Evolutionary conservation across 2,329 filamentous ascomycete species (phyloP), one percentile per base, ranked within the genome.

Genomic region (Arthrobotrys entomopaga): DNA sequence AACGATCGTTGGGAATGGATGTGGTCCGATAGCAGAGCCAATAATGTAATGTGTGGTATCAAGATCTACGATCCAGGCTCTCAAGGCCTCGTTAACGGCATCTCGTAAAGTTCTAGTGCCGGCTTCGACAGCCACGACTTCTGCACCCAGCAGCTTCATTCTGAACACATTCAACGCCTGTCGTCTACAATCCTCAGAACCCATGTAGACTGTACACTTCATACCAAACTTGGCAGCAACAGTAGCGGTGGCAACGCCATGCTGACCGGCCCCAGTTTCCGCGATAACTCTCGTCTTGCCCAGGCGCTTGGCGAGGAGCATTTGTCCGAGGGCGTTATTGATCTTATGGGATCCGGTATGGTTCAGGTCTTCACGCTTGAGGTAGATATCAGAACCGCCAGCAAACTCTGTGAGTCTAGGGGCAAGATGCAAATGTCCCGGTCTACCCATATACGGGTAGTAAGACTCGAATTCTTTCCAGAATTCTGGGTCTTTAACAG

Each of bases 331-430:
- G 0, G 95, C 95, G 80, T 99, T 99, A 85, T 99, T 99, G 85
- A 99, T 98, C 87, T 99, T 99, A 86, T 99, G 95, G 76, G 91
- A 96, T 77, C 95, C 95, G 7, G 95, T 98, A 82, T 99, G 95
- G 83, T 98, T 98, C 66, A 98, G 85, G 81, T 99, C 95, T 83
- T 99, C 95, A 79, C 95, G 89, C 87, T 99, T 99, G 78, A 99
- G 84, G 90, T 94, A 99, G 84, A 99, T 96, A 80, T 93, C 96
- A 56, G 95, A 94, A 74, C 95, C 95, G 22, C 93, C 92, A 54
- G 92, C 93, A 79, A 94, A 85, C 80, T 96, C 90, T 0, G 94
- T 98, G 77, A 99, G 84, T 61, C 93, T 89, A 78, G 95, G 89
- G 0, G 95, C 95, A 61, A 93, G 84, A 83, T 99, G 95, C 61